Base-by-base conservation (phyloP, 768 basidiomycete species). In the Crassisporium funariophilum region DNA sequence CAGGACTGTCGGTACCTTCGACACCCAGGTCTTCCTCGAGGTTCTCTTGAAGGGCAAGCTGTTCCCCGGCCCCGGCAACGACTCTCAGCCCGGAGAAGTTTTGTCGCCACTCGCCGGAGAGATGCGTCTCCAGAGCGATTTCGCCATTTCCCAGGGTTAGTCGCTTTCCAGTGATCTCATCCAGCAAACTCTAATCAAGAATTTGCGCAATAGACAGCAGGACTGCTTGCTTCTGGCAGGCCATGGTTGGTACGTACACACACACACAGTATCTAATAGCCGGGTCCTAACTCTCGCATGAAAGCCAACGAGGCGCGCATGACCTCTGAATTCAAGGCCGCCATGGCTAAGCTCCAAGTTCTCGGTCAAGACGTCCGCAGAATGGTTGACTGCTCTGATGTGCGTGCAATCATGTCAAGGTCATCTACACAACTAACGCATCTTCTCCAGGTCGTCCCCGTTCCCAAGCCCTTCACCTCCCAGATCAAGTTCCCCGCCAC, bases 71-170 rank as follows among this genome's bases (percentile, higher is more conserved):
- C 17, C 9, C 9, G 50, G 44, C 10, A 52, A 54, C 24, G 35
- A 35, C 12, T 46, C 33, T 15, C 51, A 63, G 8, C 20, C 55
- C 2, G 71, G 73, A 43, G 67, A 72, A 49, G 65, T 67, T 2
- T 17, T 48, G 23, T 69, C 69, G 1, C 65, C 70, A 5, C 55
- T 73, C 10, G 51, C 50, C 16, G 72, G 72, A 13, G 70, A 70
- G 51, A 62, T 74, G 59, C 67, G 71, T 43, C 63, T 73, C 12
- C 66, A 72, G 52, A 70, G 68, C 40, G 71, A 73, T 56, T 66
- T 60, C 35, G 53, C 41, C 16, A 39, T 65, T 17, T 50, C 60
- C 9, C 54, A 44, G 9, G 60, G 55, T 47, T 15, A n/a, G 17
- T 41, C 25, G 2, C 49, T 40, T 5, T 49, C 40, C 31, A 16